phyloP scores from a whole-genome alignment of 208 protist species.

The Histomonas meleagridis region DNA sequence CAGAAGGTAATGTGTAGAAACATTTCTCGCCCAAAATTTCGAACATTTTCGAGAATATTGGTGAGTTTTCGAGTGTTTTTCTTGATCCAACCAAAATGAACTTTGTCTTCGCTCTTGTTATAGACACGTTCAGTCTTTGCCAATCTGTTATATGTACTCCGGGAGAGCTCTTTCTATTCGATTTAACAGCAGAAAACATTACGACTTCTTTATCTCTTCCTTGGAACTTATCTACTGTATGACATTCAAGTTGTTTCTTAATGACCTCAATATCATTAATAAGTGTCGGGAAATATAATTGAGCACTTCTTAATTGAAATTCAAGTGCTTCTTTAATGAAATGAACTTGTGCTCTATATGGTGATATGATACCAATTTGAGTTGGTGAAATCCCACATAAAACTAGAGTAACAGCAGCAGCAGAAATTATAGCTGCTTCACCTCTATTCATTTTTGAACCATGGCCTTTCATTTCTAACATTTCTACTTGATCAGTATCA shows the following conservation, averaged over 20 bases:
- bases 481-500: conserved; percentile 39
- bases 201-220: conserved; percentile 50
- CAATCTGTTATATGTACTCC: conserved; percentile 56
- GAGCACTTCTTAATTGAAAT: background rate
- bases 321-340: background rate
- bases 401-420: background rate
- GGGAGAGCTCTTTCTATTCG: background rate
- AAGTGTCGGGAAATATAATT: background rate
- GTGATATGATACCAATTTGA: conserved; percentile 47
- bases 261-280: background rate
- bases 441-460: background rate
- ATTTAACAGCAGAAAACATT: background rate
- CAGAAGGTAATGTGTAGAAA: background rate
- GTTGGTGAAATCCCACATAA: background rate
- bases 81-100: conserved; percentile 61
- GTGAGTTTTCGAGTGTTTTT: conserved; percentile 38
- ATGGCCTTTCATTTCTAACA: background rate
- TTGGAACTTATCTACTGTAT: conserved; percentile 56
- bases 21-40: background rate
- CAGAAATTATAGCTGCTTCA: conserved; percentile 13
- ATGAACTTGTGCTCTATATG: conserved; percentile 48
- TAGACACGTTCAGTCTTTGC: conserved; percentile 71
- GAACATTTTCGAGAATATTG: conserved; percentile 34
- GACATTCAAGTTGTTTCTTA: conserved; percentile 15
- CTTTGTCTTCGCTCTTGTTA: conserved; percentile 72